Conservation (phyloP, 208 protist species). For the Blastocrithidia nonstop region DNA sequence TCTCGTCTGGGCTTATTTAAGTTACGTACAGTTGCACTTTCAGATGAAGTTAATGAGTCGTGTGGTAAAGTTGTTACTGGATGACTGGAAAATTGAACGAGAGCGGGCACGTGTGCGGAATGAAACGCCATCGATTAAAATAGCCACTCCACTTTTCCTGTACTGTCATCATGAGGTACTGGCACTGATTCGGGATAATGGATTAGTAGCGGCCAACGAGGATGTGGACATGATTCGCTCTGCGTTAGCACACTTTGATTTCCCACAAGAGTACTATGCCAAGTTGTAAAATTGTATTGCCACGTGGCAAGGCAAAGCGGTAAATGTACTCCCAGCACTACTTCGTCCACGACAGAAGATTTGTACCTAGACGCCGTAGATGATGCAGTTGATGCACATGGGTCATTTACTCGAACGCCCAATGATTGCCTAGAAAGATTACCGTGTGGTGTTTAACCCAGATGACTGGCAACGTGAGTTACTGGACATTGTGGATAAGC, state of each 20-base stretch:
- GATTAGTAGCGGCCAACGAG: conserved; percentile 32
- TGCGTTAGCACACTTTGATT: conserved; percentile 65
- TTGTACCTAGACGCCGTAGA: conserved; percentile 42
- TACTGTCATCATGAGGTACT: conserved; percentile 69
- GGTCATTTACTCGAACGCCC: conserved; percentile 80
- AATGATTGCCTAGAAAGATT: conserved; percentile 43
- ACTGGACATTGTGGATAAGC: conserved; percentile 88
- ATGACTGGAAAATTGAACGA: conserved; percentile 62
- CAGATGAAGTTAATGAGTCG: conserved; percentile 51
- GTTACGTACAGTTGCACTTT: conserved; percentile 62
- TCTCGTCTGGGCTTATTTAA: conserved; percentile 59
- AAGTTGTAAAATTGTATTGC: conserved; percentile 55
- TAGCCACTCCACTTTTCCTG: conserved; percentile 58
- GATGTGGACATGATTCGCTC: conserved; percentile 60
- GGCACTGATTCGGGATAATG: conserved; percentile 42
- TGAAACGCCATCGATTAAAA: conserved; percentile 32
- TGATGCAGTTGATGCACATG: conserved; percentile 82
- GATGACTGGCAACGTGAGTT: conserved; percentile 91
- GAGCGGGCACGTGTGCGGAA: conserved; percentile 43
- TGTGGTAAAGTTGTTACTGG: conserved; percentile 50
- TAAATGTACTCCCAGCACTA: conserved; percentile 17
- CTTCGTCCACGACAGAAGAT: conserved; percentile 27
- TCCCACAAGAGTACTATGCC: conserved; percentile 50
- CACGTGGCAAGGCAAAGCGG: conserved; percentile 32
- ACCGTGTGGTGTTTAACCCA: conserved; percentile 88